phyloP scores from a whole-genome alignment of 1,284 basidiomycete species.

The Boletus sp. region DNA sequence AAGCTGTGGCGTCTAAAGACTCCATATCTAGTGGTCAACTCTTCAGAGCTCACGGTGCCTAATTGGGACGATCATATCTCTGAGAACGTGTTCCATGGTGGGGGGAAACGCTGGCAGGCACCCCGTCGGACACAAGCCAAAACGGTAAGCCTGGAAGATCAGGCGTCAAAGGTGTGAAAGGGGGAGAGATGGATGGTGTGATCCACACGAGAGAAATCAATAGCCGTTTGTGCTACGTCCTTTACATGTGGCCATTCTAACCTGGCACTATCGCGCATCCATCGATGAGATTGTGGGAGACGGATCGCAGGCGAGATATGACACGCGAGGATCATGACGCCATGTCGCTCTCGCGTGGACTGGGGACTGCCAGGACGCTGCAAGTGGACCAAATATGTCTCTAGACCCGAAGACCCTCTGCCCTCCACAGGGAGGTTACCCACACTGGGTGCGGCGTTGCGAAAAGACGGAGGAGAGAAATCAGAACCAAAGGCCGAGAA shows the following conservation, averaged over 20 bases:
- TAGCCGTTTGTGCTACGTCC: slow-evolving; percentile 8
- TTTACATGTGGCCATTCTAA: background rate
- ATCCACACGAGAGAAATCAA: slow-evolving; percentile 15
- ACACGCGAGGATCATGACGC: slow-evolving; percentile 14
- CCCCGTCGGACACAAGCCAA: background rate
- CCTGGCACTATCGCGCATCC: slow-evolving; percentile 6
- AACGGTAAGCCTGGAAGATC: slow-evolving; percentile 7
- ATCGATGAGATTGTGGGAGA: slow-evolving; percentile 20
- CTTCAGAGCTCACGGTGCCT: slow-evolving; percentile 14
- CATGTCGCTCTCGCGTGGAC: slow-evolving; percentile 12
- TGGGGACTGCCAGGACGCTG: background rate
- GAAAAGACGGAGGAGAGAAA: background rate
- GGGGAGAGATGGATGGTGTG: slow-evolving; percentile 2
- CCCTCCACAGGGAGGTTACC: slow-evolving; percentile 14
- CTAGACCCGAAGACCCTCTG: slow-evolving; percentile 14
- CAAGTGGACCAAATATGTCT: background rate
- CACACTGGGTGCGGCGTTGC: slow-evolving; percentile 3
- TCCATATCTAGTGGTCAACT: slow-evolving; percentile 1
- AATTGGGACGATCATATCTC: too few species aligned
- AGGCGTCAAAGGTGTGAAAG: slow-evolving; percentile 10
- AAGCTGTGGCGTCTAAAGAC: background rate
- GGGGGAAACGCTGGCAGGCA: slow-evolving; percentile 7
- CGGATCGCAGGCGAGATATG: slow-evolving; percentile 6
- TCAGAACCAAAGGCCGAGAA: slow-evolving; percentile 7
- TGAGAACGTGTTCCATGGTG: background rate